phyloP scores from a whole-genome alignment of 1,284 basidiomycete species.

The Cryptococcus sp. region DNA sequence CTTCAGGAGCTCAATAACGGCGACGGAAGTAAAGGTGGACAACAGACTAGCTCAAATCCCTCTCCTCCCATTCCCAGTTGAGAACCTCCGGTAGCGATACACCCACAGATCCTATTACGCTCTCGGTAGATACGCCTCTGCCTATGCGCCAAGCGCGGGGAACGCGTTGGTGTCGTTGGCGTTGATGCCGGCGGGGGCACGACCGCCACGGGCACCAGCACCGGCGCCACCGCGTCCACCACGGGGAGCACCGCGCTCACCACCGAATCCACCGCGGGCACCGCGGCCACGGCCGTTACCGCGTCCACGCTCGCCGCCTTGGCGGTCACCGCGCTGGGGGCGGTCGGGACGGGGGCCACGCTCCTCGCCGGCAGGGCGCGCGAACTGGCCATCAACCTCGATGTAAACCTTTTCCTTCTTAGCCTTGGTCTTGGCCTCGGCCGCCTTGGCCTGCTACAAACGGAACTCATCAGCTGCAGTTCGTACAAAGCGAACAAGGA shows the following conservation, averaged over 20 bases:
- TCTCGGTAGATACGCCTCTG: neutral
- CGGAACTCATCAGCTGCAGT: slow-evolving; percentile 59
- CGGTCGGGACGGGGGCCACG: slow-evolving; percentile 17
- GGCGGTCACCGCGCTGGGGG: slow-evolving; percentile 31
- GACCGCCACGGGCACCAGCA: slow-evolving; percentile 35
- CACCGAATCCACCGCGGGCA: slow-evolving; percentile 32
- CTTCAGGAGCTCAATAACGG: neutral
- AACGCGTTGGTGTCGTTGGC: slow-evolving; percentile 78
- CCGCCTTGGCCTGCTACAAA: slow-evolving; percentile 78
- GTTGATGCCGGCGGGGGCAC: slow-evolving; percentile 57
- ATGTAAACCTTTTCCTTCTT: slow-evolving; percentile 61
- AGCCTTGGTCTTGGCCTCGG: slow-evolving; percentile 78
- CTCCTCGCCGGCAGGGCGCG: slow-evolving; percentile 35
- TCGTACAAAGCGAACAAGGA: neutral
- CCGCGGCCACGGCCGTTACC: slow-evolving; percentile 30
- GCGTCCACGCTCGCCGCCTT: slow-evolving; percentile 31
- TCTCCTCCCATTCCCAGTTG: neutral
- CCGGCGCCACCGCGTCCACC: slow-evolving; percentile 32
- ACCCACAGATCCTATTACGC: neutral
- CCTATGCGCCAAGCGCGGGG: slow-evolving; percentile 66
- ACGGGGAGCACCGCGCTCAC: slow-evolving; percentile 34
- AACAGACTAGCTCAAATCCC: neutral
- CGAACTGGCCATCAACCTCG: slow-evolving; percentile 53
- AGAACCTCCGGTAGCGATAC: neutral
- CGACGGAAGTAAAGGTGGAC: neutral